These are phyloP conservation scores for Penicillium paradoxum DNA, from an alignment of 495 filamentous ascomycete genomes.

Conservation along the genomic window DNA sequence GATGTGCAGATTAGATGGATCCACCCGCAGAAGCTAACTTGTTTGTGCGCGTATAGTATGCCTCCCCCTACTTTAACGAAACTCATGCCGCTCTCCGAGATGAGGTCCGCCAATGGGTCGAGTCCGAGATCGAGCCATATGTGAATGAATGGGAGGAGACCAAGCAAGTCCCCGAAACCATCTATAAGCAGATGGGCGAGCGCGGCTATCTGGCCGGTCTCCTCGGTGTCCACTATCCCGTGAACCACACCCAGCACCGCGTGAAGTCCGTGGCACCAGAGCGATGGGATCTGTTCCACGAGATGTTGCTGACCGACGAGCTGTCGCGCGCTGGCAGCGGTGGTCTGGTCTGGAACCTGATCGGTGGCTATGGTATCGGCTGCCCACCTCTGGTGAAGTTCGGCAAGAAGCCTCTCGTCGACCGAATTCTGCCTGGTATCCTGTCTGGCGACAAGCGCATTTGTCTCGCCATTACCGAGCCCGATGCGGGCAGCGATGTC, in stretches of 20 bases:
- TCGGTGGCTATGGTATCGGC: slow-evolving; percentile 93
- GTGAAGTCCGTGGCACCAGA: slow-evolving; percentile 76
- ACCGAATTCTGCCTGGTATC: slow-evolving; percentile 78
- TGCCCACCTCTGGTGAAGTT: slow-evolving; percentile 88
- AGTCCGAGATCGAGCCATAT: slow-evolving; percentile 81
- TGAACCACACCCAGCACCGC: slow-evolving; percentile 60
- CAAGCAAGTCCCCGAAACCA: slow-evolving; percentile 75
- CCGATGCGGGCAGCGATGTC: slow-evolving; percentile 80
- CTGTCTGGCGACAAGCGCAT: slow-evolving; percentile 92
- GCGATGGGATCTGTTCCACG: slow-evolving; percentile 97
- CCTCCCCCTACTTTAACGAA: slow-evolving; percentile 94
- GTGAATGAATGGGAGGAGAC: slow-evolving; percentile 96
- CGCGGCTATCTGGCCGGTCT: slow-evolving; percentile 88
- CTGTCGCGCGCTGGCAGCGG: slow-evolving; percentile 81
- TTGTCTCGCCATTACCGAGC: slow-evolving; percentile 81
- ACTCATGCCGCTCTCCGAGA: slow-evolving; percentile 83
- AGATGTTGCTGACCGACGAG: slow-evolving; percentile 92
- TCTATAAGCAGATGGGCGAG: slow-evolving; percentile 94
- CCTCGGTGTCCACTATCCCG: slow-evolving; percentile 73
- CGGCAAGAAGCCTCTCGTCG: slow-evolving; percentile 83
- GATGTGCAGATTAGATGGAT: neutral
- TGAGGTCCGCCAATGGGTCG: slow-evolving; percentile 89
- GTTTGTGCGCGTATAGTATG: slow-evolving; percentile 54
- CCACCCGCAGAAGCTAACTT: slow-evolving; percentile 9
- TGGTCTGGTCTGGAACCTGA: slow-evolving; percentile 96